These are phyloP conservation scores for Fusarium sp. DNA, from an alignment of 2,329 filamentous ascomycete genomes.

Conservation along the genomic window DNA sequence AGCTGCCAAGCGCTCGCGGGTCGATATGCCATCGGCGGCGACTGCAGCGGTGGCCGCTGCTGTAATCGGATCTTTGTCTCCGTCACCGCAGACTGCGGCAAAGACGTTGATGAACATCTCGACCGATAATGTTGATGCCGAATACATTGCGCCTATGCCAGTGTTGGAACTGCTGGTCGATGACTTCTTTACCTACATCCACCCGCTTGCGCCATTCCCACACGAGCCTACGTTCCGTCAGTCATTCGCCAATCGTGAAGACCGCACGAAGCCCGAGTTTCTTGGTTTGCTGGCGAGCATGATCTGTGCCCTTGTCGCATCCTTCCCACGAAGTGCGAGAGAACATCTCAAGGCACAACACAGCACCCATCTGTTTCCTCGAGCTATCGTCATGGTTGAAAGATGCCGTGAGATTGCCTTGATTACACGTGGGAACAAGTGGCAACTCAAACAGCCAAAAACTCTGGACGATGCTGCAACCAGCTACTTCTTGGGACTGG, in stretches of 20 bases:
- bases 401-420: constrained; percentile 77
- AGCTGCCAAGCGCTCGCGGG: constrained; percentile 60
- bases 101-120: constrained; percentile 61
- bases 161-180: constrained; percentile 77
- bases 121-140: constrained; percentile 61
- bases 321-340: constrained; percentile 77
- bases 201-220: constrained; percentile 80
- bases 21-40: constrained; percentile 46
- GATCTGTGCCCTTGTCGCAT: constrained; percentile 78
- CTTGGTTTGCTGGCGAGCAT: constrained; percentile 78
- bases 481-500: constrained; percentile 78
- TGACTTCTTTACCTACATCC: constrained; percentile 86
- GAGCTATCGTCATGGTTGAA: constrained; percentile 75
- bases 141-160: constrained; percentile 76
- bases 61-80: constrained; percentile 46
- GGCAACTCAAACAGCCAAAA: constrained; percentile 59
- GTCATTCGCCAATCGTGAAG: constrained; percentile 73
- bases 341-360: constrained; percentile 74
- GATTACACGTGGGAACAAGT: constrained; percentile 69
- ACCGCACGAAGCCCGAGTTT: constrained; percentile 73
- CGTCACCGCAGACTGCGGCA: constrained; percentile 59
- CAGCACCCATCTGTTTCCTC: constrained; percentile 72
- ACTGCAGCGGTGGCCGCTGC: constrained; percentile 24
- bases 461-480: constrained; percentile 70
- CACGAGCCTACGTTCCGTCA: constrained; percentile 81